These are phyloP conservation scores for Corymbia maculata DNA, from an alignment of 345 rosid genomes.

Conservation along the genomic window DNA sequence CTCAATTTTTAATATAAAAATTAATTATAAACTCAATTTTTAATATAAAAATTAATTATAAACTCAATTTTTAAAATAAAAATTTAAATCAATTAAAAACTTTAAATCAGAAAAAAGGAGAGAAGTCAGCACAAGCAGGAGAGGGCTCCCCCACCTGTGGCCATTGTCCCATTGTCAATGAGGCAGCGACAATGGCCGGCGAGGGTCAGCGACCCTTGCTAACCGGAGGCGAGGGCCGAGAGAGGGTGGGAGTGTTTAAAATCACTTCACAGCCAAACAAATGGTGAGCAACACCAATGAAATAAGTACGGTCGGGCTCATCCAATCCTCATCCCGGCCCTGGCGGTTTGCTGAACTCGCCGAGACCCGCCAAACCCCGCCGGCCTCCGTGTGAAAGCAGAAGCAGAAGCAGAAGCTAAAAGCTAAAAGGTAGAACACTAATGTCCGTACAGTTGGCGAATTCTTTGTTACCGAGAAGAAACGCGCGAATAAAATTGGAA, in stretches of 20 bases:
- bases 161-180: too few species aligned
- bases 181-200: too few species aligned
- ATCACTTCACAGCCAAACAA: neutral
- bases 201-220: too few species aligned
- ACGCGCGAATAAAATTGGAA: neutral
- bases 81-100: too few species aligned
- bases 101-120: too few species aligned
- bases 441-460: neutral
- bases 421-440: fast-evolving
- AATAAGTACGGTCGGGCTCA: fast-evolving
- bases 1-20: too few species aligned
- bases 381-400: neutral
- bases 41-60: too few species aligned
- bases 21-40: too few species aligned
- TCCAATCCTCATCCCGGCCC: neutral
- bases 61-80: too few species aligned
- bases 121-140: too few species aligned
- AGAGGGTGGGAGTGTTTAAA: fast-evolving
- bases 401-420: neutral
- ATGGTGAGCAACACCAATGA: neutral
- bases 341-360: neutral
- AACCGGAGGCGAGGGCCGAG: too few species aligned
- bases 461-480: neutral
- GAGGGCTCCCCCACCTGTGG: too few species aligned
- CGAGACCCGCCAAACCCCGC: neutral